Evolutionary conservation across 2,329 filamentous ascomycete genomes (phyloP), one percentile per base, ranked within the genome.

Genomic region (Didymellaceae sp.): DNA sequence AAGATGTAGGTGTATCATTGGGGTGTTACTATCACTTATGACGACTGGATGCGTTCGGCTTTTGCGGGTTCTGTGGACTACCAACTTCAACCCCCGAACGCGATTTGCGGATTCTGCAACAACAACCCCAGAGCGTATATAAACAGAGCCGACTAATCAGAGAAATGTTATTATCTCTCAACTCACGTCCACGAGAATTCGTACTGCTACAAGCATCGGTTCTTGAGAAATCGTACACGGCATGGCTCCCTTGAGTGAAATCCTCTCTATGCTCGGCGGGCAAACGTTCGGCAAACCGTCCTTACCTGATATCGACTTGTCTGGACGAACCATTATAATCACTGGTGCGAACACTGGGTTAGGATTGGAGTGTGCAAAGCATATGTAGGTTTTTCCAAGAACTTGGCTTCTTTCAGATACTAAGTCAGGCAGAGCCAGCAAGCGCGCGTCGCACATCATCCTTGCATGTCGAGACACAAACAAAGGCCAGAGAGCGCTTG

Each of bases 321-420:
- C 26, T 10, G 50, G 35, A 13, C 46, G 49, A 17, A 54, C 51
- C 7, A 38, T 57, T 6, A 18, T 57, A 14, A 40, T 57, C 13
- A 54, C 54, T 5, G 54, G 48, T 4, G 49, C 44, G 4, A 53
- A 52, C n/a, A 56, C 49, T 18, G 53, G 53, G 13, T 21, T 56
- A 6, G 46, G 54, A 7, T 20, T 54, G 11, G 43, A 54, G 16
- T 54, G 46, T 34, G 54, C 41, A 13, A 54, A 52, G 18, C 47
- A 57, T 24, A 16, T 52, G 52, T 55, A 47, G n/a, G 46, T 47
- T 11, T 21, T 11, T 3, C 17, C 18, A 8, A 20, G 8, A 4
- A 11, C 6, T 24, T 7, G 8, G 4, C 13, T 17, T 26, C 13
- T 28, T 2, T 16, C n/a, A n/a, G 13, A 32, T n/a, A 21, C 31